These are phyloP conservation scores for Trichomonas tenax DNA, from an alignment of 208 protist species.

Conservation along the genomic window DNA sequence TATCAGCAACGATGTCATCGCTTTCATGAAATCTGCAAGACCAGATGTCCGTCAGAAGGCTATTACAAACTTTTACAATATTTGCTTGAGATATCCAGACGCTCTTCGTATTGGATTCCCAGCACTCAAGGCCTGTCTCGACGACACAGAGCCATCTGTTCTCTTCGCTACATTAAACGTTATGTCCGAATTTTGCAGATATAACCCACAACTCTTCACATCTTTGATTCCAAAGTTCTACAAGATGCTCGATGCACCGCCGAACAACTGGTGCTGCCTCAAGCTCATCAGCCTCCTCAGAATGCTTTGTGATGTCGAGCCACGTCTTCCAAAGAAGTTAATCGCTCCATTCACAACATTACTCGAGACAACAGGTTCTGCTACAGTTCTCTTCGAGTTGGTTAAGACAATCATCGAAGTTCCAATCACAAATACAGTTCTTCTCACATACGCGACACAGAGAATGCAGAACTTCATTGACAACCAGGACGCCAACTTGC, in stretches of 20 bases:
- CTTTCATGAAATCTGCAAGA: neutral
- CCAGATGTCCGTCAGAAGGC: neutral
- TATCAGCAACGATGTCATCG: neutral
- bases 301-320: neutral
- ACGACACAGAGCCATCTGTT: neutral
- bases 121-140: neutral
- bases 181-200: neutral
- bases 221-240: neutral
- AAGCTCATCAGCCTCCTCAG: neutral
- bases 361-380: neutral
- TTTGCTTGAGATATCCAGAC: neutral
- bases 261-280: neutral
- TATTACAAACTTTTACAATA: neutral
- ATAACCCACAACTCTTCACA: neutral
- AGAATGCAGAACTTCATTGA: neutral
- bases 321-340: slow-evolving; percentile 14
- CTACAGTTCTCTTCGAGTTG: neutral
- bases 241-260: neutral
- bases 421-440: slow-evolving; percentile 4
- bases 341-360: neutral
- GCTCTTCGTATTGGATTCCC: neutral
- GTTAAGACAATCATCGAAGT: slow-evolving; percentile 6
- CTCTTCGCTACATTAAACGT: neutral
- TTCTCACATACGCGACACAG: neutral
- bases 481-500: neutral